These are phyloP conservation scores for Cenococcum geophilum DNA, from an alignment of 495 filamentous ascomycete genomes.

Conservation along the genomic window DNA sequence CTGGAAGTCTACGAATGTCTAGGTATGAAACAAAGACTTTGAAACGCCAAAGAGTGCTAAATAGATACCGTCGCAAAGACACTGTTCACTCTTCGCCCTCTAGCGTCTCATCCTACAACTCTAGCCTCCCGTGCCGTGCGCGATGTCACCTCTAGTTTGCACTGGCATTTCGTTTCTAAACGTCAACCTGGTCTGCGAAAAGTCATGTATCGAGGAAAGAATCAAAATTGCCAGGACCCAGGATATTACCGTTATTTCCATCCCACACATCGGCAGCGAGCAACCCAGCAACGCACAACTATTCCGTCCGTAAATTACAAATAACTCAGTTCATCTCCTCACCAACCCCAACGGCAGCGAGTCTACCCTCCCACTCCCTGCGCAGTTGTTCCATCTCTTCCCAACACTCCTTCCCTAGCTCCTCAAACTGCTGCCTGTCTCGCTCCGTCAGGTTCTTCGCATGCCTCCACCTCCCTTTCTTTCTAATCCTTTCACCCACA, in stretches of 20 bases:
- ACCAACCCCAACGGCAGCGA: constrained; percentile 42
- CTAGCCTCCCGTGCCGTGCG: too few species aligned
- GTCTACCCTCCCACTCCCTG: constrained; percentile 63
- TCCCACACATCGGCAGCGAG: background rate
- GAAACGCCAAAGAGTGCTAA: too few species aligned
- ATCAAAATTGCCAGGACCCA: background rate
- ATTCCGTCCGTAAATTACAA: background rate
- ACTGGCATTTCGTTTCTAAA: too few species aligned
- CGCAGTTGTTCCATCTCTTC: constrained; percentile 77
- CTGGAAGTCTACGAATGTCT: too few species aligned
- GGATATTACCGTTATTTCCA: background rate
- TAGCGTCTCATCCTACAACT: too few species aligned
- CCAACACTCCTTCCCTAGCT: constrained; percentile 68
- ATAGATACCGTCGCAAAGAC: too few species aligned
- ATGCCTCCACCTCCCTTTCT: constrained; percentile 50
- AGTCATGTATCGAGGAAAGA: too few species aligned
- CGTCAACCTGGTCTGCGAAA: too few species aligned
- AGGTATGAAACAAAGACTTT: too few species aligned
- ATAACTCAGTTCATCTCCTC: constrained; percentile 7
- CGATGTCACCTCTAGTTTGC: too few species aligned
- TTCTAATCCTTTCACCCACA: constrained; percentile 45
- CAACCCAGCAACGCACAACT: background rate
- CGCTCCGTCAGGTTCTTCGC: constrained; percentile 57
- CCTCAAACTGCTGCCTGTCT: constrained; percentile 64
- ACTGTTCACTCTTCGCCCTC: too few species aligned